Evolutionary conservation across 78 protist genomes (phyloP).

Genomic region (Isochrysis galbana): DNA sequence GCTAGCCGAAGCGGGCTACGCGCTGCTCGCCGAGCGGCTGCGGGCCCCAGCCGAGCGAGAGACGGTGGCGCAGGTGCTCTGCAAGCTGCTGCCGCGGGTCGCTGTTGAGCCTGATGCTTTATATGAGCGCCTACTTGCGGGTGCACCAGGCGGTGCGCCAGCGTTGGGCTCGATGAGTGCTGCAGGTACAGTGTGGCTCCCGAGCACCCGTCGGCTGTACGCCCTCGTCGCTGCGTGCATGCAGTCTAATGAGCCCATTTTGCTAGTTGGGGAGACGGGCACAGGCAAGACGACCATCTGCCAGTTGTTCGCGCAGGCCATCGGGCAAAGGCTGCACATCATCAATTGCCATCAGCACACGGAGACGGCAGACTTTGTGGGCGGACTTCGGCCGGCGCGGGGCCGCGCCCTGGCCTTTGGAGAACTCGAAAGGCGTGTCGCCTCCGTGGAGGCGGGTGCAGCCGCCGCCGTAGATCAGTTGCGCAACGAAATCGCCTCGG

Average conservation of each 20-base stretch:
- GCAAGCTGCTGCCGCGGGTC: background rate
- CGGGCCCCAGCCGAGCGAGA: conserved; percentile 82
- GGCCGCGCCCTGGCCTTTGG: conserved; percentile 38
- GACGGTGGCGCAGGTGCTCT: background rate
- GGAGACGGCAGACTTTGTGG: conserved; percentile 97
- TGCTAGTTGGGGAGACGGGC: conserved; percentile 98
- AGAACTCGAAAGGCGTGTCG: background rate
- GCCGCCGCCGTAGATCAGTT: too few relatives aligned
- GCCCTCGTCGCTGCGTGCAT: conserved; percentile 79
- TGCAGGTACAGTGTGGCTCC: conserved; percentile 80
- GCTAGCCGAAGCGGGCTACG: conserved; percentile 90
- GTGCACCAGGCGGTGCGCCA: background rate
- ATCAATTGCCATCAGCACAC: conserved; percentile 98
- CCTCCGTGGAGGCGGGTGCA: background rate
- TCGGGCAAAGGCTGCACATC: conserved; percentile 60
- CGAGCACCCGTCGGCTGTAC: conserved; percentile 74
- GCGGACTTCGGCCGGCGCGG: conserved; percentile 94
- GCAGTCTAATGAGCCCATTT: conserved; percentile 84
- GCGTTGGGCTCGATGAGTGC: background rate
- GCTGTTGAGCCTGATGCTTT: background rate
- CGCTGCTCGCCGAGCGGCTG: conserved; percentile 91
- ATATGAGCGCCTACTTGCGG: background rate
- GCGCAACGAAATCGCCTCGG: background rate
- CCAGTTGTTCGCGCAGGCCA: conserved; percentile 54
- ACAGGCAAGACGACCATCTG: conserved; percentile 95